Evolutionary conservation across 768 basidiomycete genomes (phyloP).

Genomic region (Pleurotus platypus): DNA sequence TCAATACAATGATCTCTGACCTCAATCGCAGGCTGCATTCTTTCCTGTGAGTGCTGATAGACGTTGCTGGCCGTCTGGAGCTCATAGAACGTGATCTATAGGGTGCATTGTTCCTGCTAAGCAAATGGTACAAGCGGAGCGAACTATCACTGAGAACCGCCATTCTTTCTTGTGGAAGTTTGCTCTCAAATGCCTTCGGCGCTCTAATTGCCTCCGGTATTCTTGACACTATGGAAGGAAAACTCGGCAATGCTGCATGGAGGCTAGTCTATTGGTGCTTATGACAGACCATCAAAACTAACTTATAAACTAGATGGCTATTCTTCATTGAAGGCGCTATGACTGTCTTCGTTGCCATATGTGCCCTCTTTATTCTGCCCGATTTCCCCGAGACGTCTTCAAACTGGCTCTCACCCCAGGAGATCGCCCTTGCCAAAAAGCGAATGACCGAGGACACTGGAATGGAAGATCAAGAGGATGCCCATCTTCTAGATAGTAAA

Average conservation of each 20-base stretch:
- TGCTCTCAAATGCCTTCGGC: slow-evolving; percentile 82
- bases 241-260: slow-evolving; percentile 69
- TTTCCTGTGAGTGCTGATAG: slow-evolving; percentile 40
- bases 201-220: slow-evolving; percentile 76
- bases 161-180: slow-evolving; percentile 64
- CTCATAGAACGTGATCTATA: slow-evolving; percentile 5
- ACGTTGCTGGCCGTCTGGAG: slow-evolving; percentile 6
- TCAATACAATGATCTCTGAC: slow-evolving; percentile 8
- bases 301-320: slow-evolving; percentile 47
- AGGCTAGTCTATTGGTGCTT: slow-evolving; percentile 33
- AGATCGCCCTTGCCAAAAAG: slow-evolving; percentile 50
- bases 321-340: slow-evolving; percentile 67
- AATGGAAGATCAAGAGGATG: slow-evolving; percentile 17
- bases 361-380: slow-evolving; percentile 64
- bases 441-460: slow-evolving; percentile 61
- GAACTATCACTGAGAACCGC: slow-evolving; percentile 73
- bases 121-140: slow-evolving; percentile 69
- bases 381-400: slow-evolving; percentile 59
- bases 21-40: slow-evolving; percentile 44
- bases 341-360: slow-evolving; percentile 45
- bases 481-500: slow-evolving; percentile 1
- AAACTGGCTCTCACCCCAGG: slow-evolving; percentile 54
- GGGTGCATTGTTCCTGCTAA: slow-evolving; percentile 41
- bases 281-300: background rate
- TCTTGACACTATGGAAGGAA: slow-evolving; percentile 67